Conservation (phyloP, 2,329 filamentous ascomycete genomes). For the Cladophialophora carrionii region DNA sequence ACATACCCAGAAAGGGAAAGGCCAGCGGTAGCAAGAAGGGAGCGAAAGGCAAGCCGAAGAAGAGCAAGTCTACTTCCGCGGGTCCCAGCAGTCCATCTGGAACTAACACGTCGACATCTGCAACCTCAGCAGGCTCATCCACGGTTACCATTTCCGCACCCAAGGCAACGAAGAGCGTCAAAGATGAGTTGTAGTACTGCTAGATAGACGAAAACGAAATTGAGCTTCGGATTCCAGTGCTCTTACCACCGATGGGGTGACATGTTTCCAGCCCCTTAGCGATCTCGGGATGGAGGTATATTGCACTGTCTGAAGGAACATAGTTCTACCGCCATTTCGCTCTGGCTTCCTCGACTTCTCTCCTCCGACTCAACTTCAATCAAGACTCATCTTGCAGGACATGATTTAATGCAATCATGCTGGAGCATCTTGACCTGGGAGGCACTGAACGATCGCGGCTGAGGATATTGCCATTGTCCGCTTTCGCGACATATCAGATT, state of each 20-base stretch:
- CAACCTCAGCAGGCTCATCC: slow-evolving; percentile 8
- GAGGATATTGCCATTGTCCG: background rate
- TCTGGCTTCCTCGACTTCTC: background rate
- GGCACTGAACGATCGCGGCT: background rate
- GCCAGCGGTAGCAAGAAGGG: slow-evolving; percentile 40
- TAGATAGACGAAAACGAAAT: slow-evolving; percentile 6
- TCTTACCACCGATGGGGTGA: background rate
- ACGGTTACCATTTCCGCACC: slow-evolving; percentile 19
- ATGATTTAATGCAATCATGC: background rate
- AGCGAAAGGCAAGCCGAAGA: slow-evolving; percentile 40
- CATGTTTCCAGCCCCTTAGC: background rate
- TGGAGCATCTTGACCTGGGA: background rate
- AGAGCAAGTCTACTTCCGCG: slow-evolving; percentile 37
- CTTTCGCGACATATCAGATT: background rate
- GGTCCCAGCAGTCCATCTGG: slow-evolving; percentile 14
- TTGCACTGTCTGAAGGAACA: background rate
- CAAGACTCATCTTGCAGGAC: background rate
- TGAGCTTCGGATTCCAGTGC: background rate
- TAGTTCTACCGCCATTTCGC: background rate
- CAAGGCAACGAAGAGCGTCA: slow-evolving; percentile 30
- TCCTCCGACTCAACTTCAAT: background rate
- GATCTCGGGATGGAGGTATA: background rate
- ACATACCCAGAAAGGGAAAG: slow-evolving; percentile 40
- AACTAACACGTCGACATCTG: slow-evolving; percentile 13
- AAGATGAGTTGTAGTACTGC: slow-evolving; percentile 40